Evolutionary conservation across 2,329 filamentous ascomycete species (phyloP).

Genomic region (Aspergillus sp.): DNA sequence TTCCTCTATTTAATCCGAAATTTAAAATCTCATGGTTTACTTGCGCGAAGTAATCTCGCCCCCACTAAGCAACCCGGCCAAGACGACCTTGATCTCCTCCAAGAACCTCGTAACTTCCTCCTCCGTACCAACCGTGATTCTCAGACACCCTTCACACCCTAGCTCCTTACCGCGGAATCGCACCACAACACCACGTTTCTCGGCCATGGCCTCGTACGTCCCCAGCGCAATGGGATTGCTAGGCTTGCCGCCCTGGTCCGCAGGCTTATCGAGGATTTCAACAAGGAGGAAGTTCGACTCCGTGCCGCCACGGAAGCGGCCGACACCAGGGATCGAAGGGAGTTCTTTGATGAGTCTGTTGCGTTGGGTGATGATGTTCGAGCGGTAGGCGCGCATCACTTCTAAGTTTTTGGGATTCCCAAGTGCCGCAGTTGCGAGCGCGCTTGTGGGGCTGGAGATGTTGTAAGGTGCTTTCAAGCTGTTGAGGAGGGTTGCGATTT

Average conservation of each 20-base stretch:
- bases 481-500: slow-evolving; percentile 80
- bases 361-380: slow-evolving; percentile 72
- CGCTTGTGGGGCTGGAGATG: slow-evolving; percentile 82
- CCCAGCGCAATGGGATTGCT: slow-evolving; percentile 76
- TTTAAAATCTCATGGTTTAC: not conserved
- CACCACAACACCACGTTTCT: slow-evolving; percentile 85
- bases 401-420: slow-evolving; percentile 61
- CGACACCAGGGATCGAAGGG: slow-evolving; percentile 73
- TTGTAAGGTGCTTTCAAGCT: slow-evolving; percentile 96
- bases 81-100: slow-evolving; percentile 59
- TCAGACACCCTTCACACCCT: slow-evolving; percentile 82
- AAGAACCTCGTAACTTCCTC: slow-evolving; percentile 79
- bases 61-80: slow-evolving; percentile 50
- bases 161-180: slow-evolving; percentile 90
- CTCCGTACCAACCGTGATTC: slow-evolving; percentile 91
- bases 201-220: slow-evolving; percentile 82
- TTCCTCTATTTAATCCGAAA: not conserved
- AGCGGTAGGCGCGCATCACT: slow-evolving; percentile 70
- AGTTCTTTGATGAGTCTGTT: slow-evolving; percentile 73
- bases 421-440: slow-evolving; percentile 74
- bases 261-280: slow-evolving; percentile 71
- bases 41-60: slow-evolving; percentile 27
- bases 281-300: slow-evolving; percentile 89
- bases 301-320: slow-evolving; percentile 74
- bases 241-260: slow-evolving; percentile 61